Evolutionary conservation across 768 basidiomycete species (phyloP), one percentile per base, ranked within the genome.

Genomic region (Chalciporus piperatus): DNA sequence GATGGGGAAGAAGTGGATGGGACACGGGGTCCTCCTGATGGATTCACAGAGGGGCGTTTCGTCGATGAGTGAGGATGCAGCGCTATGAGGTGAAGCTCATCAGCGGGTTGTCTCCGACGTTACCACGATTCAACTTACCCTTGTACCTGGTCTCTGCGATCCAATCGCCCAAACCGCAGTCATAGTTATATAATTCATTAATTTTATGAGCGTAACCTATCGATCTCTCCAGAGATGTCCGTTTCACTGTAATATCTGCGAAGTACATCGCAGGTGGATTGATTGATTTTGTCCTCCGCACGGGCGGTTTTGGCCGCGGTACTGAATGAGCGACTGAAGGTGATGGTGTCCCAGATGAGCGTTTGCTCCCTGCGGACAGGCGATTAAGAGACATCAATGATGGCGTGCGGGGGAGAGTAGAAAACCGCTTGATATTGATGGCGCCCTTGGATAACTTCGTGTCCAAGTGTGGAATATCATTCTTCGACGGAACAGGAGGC

Each of bases 101-200:
- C 46, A 54, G 48, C 39, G 27, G 47, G 37, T 40, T 55, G 25
- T 48, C 14, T 23, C 7, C 8, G 32, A 41, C 25, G 27, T 27
- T 37, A n/a, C 40, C 3, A 54, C 22, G 23, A 41, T 41, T 6
- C 23, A 40, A 51, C 56, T 22, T 59, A 88, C 90, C 78, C 76
- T 77, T 76, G 48, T 73, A 69, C 56, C 70, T 79, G 49, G 77
- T 77, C 50, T 79, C 76, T 35, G 71, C 57, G 22, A 92, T 69
- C 92, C 92, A 95, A n/a, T 87, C 83, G 17, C 73, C 72, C 47
- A 94, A 70, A 28, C 92, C 90, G 58, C 86, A 87, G 60, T 92
- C 87, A 61, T 81, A 83, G 54, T 76, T 72, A 48, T 82, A 81
- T 17, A 95, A 67, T 63, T 93, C 89, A 61, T 91, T 90, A 56